A percentile compares a stretch with the other conserved stretches of the same genome.
phyloP scores from a whole-genome alignment of 2,329 filamentous ascomycete species.

The Setomelanomma holmii region DNA sequence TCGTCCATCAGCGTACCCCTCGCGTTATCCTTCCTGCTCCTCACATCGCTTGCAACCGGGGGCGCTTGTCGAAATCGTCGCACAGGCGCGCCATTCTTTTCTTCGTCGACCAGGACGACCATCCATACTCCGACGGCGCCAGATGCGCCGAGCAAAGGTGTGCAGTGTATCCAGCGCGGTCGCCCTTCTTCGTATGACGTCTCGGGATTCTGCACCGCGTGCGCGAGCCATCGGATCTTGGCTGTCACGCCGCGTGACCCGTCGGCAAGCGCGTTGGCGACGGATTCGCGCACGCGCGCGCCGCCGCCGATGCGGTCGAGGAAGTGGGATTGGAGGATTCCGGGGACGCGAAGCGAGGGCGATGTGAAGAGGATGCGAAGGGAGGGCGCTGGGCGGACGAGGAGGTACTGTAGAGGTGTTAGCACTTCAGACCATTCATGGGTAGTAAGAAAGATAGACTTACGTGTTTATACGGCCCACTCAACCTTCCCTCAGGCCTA shows the following conservation, averaged over 20 bases:
- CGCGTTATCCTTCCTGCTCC: conserved; percentile 12
- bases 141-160: conserved; percentile 71
- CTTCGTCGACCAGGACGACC: conserved; percentile 72
- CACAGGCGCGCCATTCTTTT: conserved; percentile 27
- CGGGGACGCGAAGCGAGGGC: conserved; percentile 57
- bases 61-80: conserved; percentile 42
- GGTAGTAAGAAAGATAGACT: conserved; percentile 28
- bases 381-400: conserved; percentile 56
- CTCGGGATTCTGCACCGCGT: conserved; percentile 44
- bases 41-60: conserved; percentile 36
- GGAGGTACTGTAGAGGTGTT: conserved; percentile 50
- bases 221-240: conserved; percentile 72
- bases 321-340: conserved; percentile 58
- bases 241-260: conserved; percentile 73
- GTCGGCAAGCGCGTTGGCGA: conserved; percentile 67
- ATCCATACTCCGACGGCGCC: conserved; percentile 79
- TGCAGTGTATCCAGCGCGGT: conserved; percentile 78
- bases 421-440: conserved; percentile 1
- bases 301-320: conserved; percentile 59
- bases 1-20: conserved; percentile 10
- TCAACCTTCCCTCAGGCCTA: conserved; percentile 35
- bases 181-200: conserved; percentile 63
- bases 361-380: conserved; percentile 60
- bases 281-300: conserved; percentile 59
- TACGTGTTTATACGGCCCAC: conserved; percentile 66